phyloP scores from a whole-genome alignment of 139 green algal genomes.

The Micromonas pusilla region DNA sequence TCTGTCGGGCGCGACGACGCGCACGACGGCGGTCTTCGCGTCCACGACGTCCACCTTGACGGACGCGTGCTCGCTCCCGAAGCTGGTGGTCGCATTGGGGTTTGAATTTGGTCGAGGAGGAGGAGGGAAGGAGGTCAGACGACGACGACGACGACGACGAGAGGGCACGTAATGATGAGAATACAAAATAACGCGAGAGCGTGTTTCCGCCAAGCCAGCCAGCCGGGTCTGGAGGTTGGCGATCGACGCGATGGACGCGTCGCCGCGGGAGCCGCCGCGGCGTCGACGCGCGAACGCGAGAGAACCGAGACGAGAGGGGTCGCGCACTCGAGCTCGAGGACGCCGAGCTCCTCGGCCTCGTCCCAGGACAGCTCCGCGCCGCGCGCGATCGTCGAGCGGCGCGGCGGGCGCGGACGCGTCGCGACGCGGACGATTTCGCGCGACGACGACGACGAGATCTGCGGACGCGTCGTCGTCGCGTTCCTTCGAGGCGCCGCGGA shows the following conservation, averaged over 20 bases:
- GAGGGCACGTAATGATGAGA: background rate
- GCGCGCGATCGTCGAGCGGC: background rate
- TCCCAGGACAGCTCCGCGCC: background rate
- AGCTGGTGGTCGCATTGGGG: too few species aligned
- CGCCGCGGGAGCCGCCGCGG: too few species aligned
- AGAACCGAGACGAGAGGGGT: too few species aligned
- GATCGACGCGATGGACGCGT: too few species aligned
- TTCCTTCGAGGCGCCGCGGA: background rate
- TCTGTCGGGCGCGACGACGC: background rate
- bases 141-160: slow-evolving; percentile 4
- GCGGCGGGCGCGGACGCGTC: background rate
- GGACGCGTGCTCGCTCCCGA: background rate
- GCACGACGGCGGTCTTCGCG: background rate
- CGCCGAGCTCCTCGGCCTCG: background rate
- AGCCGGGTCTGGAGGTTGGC: too few species aligned
- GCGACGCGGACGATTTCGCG: too few species aligned
- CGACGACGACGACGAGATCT: too few species aligned
- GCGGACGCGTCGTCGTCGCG: too few species aligned
- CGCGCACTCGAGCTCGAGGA: background rate
- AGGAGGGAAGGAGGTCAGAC: too few species aligned
- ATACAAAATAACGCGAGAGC: background rate
- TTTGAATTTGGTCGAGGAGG: too few species aligned
- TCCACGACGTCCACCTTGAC: background rate
- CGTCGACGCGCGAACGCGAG: too few species aligned
- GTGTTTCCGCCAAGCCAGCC: background rate